Evolutionary conservation across 148 eudicot species (phyloP), one percentile per base, ranked within the genome.

Genomic region (Amaranthus hypochondriacus): DNA sequence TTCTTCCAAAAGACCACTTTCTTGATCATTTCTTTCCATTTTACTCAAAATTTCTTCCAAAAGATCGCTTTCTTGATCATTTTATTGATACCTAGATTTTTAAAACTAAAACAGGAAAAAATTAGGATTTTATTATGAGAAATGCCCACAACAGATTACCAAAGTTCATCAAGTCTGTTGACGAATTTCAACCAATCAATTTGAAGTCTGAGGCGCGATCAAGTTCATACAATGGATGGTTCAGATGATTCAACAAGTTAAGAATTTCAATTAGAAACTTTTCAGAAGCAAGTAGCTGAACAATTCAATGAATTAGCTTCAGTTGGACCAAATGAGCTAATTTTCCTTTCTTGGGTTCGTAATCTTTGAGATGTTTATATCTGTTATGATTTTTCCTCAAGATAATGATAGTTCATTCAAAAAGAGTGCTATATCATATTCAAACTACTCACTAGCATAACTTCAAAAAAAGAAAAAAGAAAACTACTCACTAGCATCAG

Each of bases 131-230:
- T 81, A 49, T 73, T 2, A 10, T 75, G 42, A 56, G 84, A 87
- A 85, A 90, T 90, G 96, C 90, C 87, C 79, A 70, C 84, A 42
- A 88, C 90, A 48, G 92, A 88, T 65, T 83, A 47, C 70, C 96
- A 88, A 48, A 83, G 85, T 53, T 78, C 87, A 62, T 69, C 86
- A 7, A 54, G 82, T 59, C 82, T 86, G 5, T 71, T 83, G 50
- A 71, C 84, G 6, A 80, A 68, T 75, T 55, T 84, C 18, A 83
- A 87, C n/a, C 84, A 87, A 52, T 85, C 91, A 59, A 67, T 87
- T 51, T 66, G 84, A 60, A 80, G 86, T 62, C 39, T 82, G 12
- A 80, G 81, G 7, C 85, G 91, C 4, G 89, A 87, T 77, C 89
- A 83, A n/a, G 83, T 73, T 44, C 88, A 85, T 14, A 48, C 73